A percentile compares a stretch with the other conserved stretches of the same genome.
Evolutionary conservation across 2,329 filamentous ascomycete genomes (phyloP).

Genomic region (Ascochyta lentis): DNA sequence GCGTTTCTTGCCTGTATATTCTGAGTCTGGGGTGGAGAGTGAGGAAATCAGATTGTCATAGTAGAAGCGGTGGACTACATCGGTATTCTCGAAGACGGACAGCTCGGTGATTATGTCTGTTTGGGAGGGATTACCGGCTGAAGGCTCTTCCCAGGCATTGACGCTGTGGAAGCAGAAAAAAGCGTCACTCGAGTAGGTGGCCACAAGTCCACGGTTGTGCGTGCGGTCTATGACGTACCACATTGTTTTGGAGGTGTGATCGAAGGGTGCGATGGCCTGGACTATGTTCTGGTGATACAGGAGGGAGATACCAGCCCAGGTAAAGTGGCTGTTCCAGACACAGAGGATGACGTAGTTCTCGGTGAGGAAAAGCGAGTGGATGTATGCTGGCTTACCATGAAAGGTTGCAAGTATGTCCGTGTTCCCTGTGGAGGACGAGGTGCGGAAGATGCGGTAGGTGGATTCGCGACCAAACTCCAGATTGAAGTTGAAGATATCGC

Average conservation of each 20-base stretch:
- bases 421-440: constrained; percentile 66
- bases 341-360: constrained; percentile 75
- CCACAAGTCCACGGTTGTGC: constrained; percentile 68
- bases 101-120: constrained; percentile 70
- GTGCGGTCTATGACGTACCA: constrained; percentile 80
- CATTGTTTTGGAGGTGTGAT: constrained; percentile 61
- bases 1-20: constrained; percentile 34
- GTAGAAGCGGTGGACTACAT: constrained; percentile 72
- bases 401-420: constrained; percentile 77
- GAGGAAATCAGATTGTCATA: constrained; percentile 55
- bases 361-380: constrained; percentile 83
- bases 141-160: constrained; percentile 74
- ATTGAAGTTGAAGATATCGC: constrained; percentile 84
- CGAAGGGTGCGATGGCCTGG: constrained; percentile 71
- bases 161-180: constrained; percentile 82
- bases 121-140: constrained; percentile 41
- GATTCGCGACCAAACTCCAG: constrained; percentile 65
- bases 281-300: constrained; percentile 71
- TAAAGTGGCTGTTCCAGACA: constrained; percentile 70
- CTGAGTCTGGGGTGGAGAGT: constrained; percentile 10
- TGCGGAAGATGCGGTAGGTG: constrained; percentile 73
- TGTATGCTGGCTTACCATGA: constrained; percentile 67
- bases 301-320: constrained; percentile 64
- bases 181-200: constrained; percentile 69
- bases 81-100: constrained; percentile 67